Conservation (phyloP, 345 rosid species). For the Eucalyptus brandiana region DNA sequence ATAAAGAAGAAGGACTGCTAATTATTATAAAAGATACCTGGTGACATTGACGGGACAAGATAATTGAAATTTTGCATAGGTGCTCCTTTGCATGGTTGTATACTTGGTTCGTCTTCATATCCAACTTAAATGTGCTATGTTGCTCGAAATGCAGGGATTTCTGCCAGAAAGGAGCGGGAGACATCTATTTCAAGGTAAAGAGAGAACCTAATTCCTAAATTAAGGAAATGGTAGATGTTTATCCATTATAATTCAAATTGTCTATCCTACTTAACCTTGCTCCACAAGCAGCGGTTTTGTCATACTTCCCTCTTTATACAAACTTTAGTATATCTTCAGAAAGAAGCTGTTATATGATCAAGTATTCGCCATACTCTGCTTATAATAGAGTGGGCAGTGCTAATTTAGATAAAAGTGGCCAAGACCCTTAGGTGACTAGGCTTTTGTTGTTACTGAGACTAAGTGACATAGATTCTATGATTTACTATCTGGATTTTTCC, state of each 20-base stretch:
- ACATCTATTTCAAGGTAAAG: slow-evolving; percentile 40
- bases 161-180: slow-evolving; percentile 22
- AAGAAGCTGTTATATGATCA: not conserved
- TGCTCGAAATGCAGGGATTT: slow-evolving; percentile 30
- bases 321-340: not conserved
- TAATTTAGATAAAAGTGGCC: not conserved
- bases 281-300: not conserved
- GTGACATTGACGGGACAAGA: not conserved
- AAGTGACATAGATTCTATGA: not conserved
- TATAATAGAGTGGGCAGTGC: not conserved
- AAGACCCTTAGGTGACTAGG: not conserved
- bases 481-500: not conserved
- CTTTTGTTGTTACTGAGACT: not conserved
- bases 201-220: not conserved
- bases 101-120: not conserved
- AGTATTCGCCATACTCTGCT: not conserved
- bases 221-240: not conserved
- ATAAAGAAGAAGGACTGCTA: not conserved
- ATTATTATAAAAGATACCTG: not conserved
- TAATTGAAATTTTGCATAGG: not conserved
- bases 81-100: not conserved
- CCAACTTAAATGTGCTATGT: not conserved
- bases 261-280: not conserved
- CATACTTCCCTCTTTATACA: not conserved
- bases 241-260: not conserved